Conservation (phyloP, 495 filamentous ascomycete species). For the Podospora pseudopauciseta region DNA sequence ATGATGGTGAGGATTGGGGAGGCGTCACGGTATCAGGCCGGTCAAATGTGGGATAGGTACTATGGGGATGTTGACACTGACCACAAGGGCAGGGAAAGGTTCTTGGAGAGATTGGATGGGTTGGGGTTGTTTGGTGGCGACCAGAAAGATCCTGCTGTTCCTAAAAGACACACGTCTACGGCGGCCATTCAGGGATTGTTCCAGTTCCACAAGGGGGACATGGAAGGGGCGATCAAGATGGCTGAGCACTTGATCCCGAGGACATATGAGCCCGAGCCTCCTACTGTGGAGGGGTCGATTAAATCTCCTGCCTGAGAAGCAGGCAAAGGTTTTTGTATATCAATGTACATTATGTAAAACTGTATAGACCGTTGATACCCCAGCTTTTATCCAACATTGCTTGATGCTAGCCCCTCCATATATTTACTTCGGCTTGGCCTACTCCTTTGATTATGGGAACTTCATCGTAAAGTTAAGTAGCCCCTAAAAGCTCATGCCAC, state of each 20-base stretch:
- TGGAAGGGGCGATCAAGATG: constrained; percentile 81
- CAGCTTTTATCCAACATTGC: background rate
- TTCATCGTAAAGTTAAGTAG: background rate
- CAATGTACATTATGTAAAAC: constrained; percentile 13
- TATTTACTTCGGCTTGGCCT: background rate
- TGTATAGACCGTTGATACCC: constrained; percentile 19
- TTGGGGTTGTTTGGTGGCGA: constrained; percentile 47
- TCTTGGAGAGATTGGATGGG: constrained; percentile 47
- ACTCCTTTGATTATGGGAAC: background rate
- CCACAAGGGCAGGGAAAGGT: constrained; percentile 52
- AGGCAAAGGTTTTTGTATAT: background rate
- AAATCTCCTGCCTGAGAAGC: constrained; percentile 29
- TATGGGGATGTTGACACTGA: constrained; percentile 76
- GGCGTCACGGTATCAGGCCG: constrained; percentile 79
- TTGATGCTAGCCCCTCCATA: background rate
- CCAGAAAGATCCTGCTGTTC: constrained; percentile 36
- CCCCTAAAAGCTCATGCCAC: too few species aligned
- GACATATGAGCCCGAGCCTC: constrained; percentile 45
- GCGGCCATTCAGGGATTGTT: constrained; percentile 92
- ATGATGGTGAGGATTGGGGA: constrained; percentile 88
- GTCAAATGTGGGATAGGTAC: constrained; percentile 88
- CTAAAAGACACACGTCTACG: constrained; percentile 63
- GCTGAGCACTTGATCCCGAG: constrained; percentile 61
- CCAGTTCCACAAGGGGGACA: constrained; percentile 86
- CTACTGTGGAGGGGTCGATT: constrained; percentile 23